A percentile compares a stretch with the other conserved stretches of the same genome.
phyloP scores from a whole-genome alignment of 1,139 yeast genomes.

The Pichia sp. region DNA sequence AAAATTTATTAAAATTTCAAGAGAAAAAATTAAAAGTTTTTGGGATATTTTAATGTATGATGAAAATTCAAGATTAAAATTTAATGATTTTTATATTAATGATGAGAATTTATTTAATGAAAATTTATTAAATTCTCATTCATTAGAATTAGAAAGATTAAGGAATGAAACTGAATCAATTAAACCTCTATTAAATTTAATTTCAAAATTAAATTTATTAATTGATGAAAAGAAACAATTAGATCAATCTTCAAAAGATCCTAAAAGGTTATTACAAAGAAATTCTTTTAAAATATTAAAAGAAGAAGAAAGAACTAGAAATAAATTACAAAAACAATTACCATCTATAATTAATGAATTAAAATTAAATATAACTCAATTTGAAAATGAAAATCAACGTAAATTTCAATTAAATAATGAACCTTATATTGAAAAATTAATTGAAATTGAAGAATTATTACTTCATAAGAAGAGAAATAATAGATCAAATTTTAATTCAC shows the following conservation, averaged over 20 bases:
- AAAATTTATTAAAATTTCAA: constrained; percentile 57
- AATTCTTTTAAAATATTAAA: constrained; percentile 75
- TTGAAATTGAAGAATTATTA: constrained; percentile 16
- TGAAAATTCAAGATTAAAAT: constrained; percentile 36
- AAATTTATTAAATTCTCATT: constrained; percentile 52
- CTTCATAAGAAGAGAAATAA: constrained; percentile 6
- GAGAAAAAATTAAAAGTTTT: constrained; percentile 48
- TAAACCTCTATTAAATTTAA: constrained; percentile 48
- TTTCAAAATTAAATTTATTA: constrained; percentile 50
- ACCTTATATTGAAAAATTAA: constrained; percentile 33
- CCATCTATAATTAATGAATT: constrained; percentile 58
- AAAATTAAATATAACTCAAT: constrained; percentile 40
- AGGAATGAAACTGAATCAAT: constrained; percentile 45
- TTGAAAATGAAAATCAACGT: constrained; percentile 38
- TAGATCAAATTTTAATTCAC: constrained; percentile 11
- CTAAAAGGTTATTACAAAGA: constrained; percentile 69
- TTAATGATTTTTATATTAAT: constrained; percentile 33
- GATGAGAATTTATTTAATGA: constrained; percentile 45
- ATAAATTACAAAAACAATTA: constrained; percentile 55
- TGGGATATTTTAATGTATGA: constrained; percentile 64
- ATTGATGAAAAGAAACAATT: constrained; percentile 57
- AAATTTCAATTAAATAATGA: constrained; percentile 42
- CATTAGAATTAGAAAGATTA: constrained; percentile 50
- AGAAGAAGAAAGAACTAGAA: constrained; percentile 73
- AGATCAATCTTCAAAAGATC: constrained; percentile 67